Percentiles rank a stretch among this genome's conserved stretches.
These are phyloP conservation scores for Biscutella auriculata DNA, from an alignment of 441 rosid species.

Conservation along the genomic window DNA sequence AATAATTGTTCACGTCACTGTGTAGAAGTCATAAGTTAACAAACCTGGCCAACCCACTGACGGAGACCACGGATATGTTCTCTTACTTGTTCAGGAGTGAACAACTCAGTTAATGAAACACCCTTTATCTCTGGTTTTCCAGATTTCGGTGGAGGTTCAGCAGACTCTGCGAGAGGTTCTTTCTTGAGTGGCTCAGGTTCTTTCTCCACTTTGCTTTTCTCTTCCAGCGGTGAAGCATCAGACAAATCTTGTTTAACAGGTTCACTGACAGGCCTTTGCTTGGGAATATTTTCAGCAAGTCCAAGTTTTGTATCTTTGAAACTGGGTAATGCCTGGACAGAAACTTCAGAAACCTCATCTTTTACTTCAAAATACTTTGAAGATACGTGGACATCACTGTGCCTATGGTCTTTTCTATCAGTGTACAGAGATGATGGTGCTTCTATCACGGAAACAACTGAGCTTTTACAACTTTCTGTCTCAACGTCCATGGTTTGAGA, in stretches of 20 bases:
- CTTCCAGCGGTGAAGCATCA: slow-evolving; percentile 34
- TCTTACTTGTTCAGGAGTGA: slow-evolving; percentile 96
- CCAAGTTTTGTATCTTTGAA: slow-evolving; percentile 39
- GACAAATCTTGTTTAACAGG: slow-evolving; percentile 27
- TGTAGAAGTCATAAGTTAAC: too few species aligned
- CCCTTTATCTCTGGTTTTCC: slow-evolving; percentile 96
- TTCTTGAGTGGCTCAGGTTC: slow-evolving; percentile 25
- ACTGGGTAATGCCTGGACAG: slow-evolving; percentile 37
- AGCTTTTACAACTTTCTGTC: slow-evolving; percentile 41
- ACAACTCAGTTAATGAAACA: slow-evolving; percentile 88
- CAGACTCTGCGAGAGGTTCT: slow-evolving; percentile 23
- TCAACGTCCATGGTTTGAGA: slow-evolving; percentile 37
- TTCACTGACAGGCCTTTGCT: slow-evolving; percentile 37
- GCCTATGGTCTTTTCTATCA: slow-evolving; percentile 41
- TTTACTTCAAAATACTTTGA: slow-evolving; percentile 59
- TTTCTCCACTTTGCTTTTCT: slow-evolving; percentile 46
- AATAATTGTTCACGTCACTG: too few species aligned
- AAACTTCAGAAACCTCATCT: slow-evolving; percentile 41
- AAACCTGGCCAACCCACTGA: slow-evolving; percentile 99
- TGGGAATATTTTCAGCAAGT: slow-evolving; percentile 33
- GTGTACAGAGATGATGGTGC: slow-evolving; percentile 35
- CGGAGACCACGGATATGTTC: slow-evolving; percentile 90
- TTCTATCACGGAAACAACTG: slow-evolving; percentile 31
- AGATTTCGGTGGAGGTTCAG: slow-evolving; percentile 60
- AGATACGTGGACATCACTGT: slow-evolving; percentile 29